Evolutionary conservation across 2,329 filamentous ascomycete genomes (phyloP).

Genomic region (Harringtonia aguacate): DNA sequence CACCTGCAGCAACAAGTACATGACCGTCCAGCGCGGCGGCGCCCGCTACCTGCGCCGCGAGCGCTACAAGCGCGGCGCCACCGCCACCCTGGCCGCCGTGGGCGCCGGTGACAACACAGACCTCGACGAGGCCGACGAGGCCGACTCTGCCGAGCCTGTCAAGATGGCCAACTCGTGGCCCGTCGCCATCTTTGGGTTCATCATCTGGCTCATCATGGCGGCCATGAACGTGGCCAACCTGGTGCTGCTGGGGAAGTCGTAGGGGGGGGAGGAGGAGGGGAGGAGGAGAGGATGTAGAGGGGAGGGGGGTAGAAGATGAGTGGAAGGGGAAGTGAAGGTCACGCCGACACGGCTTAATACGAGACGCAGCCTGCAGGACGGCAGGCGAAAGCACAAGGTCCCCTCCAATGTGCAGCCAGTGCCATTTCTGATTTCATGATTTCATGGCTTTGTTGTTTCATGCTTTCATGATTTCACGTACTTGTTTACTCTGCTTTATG

Average conservation of each 20-base stretch:
- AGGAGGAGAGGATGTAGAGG: not conserved
- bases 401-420: no score
- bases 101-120: not conserved
- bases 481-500: not conserved
- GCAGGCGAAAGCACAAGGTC: no score
- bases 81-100: not conserved
- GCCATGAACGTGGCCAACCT: conserved; percentile 70
- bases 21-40: conserved; percentile 52
- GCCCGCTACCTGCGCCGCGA: conserved; percentile 19
- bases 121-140: not conserved
- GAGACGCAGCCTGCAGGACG: no score
- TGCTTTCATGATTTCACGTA: not conserved
- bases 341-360: no score
- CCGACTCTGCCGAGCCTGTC: conserved; percentile 16
- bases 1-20: conserved; percentile 67
- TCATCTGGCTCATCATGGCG: conserved; percentile 65
- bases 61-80: not conserved
- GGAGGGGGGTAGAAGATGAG: not conserved
- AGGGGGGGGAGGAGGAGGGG: not conserved
- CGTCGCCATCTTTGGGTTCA: conserved; percentile 38
- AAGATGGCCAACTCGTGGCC: conserved; percentile 67
- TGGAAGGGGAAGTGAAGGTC: no score
- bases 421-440: no score
- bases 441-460: no score
- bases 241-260: conserved; percentile 45